Base-by-base conservation (phyloP, 345 rosid species). In the Arabidopsis suecica region DNA sequence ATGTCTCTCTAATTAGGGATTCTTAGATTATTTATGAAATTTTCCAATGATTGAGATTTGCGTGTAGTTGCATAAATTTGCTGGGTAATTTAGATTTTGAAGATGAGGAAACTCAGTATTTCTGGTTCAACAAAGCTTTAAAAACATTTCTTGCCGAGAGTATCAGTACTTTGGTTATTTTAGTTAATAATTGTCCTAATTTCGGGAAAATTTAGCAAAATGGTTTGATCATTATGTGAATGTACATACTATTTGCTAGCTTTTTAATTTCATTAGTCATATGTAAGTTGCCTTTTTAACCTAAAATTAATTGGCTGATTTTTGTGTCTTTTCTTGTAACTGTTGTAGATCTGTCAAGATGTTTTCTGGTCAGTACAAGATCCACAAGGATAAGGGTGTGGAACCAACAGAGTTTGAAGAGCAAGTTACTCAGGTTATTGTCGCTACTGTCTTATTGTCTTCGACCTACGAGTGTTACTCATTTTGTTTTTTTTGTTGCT, bases 331-430 rank as follows among this genome's bases (percentile, higher is more conserved):
- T 7, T 36, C 1, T 45, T 67, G 25, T 59, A 10, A 7, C 25
- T 47, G 23, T 54, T 49, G 3, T 66, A 90, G 93, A 73, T 51
- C 69, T 80, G 85, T 62, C 47, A 89, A 84, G 84, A 93, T 93
- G 98, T 93, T 60, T 56, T 85, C 97, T 32, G 74, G 95, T 10
- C 86, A 71, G 86, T 84, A 78, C 86, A 93, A 93, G 82, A 93
- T 93, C 88, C 89, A 79, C 5, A 93, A 90, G 79, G 98, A 93
- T 74, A 88, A 86, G 79, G 93, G 86, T 84, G 93, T 81, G 2
- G 87, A 84, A 61, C 97, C 98, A n/a, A 79, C 97, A 5, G 95
- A 90, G 53, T 89, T 93, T 33, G 98, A 93, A 73, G 97, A 88
- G 82, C 70, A 85, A 28, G 97, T 93, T 69, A 93, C 95, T 13